phyloP scores from a whole-genome alignment of 768 basidiomycete genomes.

The Leccinum disarticulatum region DNA sequence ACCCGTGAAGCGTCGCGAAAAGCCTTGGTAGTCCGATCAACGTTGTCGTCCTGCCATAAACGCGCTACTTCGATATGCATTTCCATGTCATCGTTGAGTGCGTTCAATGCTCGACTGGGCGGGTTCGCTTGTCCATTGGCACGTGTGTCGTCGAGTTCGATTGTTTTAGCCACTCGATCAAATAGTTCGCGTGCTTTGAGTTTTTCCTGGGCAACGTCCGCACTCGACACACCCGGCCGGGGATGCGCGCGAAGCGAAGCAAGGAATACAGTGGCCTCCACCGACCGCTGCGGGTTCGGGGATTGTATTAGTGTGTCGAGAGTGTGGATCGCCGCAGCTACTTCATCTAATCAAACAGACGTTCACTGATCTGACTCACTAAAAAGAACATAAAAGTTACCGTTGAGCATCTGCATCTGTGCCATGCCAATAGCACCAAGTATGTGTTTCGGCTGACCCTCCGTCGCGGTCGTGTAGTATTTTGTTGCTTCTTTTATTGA shows the following conservation, averaged over 20 bases:
- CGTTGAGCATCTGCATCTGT: conserved; percentile 81
- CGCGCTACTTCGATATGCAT: conserved; percentile 90
- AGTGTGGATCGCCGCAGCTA: conserved; percentile 81
- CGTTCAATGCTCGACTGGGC: conserved; percentile 43
- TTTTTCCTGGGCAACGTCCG: conserved; percentile 72
- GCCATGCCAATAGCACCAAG: conserved; percentile 83
- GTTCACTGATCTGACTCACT: neutral
- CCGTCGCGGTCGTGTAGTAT: conserved; percentile 65
- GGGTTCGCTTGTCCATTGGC: conserved; percentile 38
- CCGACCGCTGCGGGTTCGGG: conserved; percentile 60
- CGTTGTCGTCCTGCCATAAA: conserved; percentile 80
- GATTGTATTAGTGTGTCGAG: conserved; percentile 75
- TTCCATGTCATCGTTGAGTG: conserved; percentile 75
- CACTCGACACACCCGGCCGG: conserved; percentile 73
- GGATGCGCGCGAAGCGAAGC: conserved; percentile 85
- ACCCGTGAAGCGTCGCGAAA: conserved; percentile 72
- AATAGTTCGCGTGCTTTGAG: conserved; percentile 77
- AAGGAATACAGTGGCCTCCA: conserved; percentile 87
- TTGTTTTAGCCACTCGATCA: conserved; percentile 67
- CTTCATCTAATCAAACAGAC: conserved; percentile 58
- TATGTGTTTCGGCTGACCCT: conserved; percentile 72
- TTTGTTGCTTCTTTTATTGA: conserved; percentile 60
- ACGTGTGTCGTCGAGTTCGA: conserved; percentile 61
- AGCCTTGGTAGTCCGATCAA: conserved; percentile 71
- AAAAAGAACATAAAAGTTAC: conserved; percentile 41